Percentiles rank a stretch among this genome's conserved stretches.
phyloP scores from a whole-genome alignment of 2,329 filamentous ascomycete species.

The Neofusicoccum ribis region DNA sequence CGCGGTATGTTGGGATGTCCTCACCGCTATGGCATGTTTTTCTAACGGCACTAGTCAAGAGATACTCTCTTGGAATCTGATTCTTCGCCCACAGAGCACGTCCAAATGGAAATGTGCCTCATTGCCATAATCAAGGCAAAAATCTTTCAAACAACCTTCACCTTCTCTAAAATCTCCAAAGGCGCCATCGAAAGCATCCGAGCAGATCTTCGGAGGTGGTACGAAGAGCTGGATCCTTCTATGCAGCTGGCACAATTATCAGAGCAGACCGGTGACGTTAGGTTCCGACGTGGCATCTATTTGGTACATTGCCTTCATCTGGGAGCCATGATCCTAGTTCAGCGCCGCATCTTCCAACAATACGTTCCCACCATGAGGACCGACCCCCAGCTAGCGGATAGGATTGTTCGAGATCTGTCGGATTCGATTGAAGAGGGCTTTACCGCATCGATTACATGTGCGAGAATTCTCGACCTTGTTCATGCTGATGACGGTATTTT shows the following conservation, averaged over 20 bases:
- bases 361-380: not conserved
- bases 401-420: not conserved
- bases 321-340: conserved; percentile 26
- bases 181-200: conserved; percentile 20
- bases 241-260: conserved; percentile 21
- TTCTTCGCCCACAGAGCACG: conserved; percentile 17
- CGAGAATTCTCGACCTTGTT: conserved; percentile 24
- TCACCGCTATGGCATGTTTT: no score
- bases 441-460: conserved; percentile 23
- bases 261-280: not conserved
- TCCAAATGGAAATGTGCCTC: conserved; percentile 25
- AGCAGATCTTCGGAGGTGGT: conserved; percentile 21
- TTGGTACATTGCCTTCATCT: conserved; percentile 28
- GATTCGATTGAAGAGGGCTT: conserved; percentile 24
- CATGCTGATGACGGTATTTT: conserved; percentile 22
- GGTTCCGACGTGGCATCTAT: conserved; percentile 22
- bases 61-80: not conserved
- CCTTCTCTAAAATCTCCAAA: conserved; percentile 5
- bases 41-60: not conserved
- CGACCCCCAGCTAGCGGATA: not conserved
- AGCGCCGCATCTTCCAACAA: conserved; percentile 23
- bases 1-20: not conserved
- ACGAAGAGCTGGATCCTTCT: conserved; percentile 22
- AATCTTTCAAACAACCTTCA: conserved; percentile 21
- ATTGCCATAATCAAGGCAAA: conserved; percentile 26